phyloP scores from a whole-genome alignment of 192 early-diverging fungal genomes.

The Linnemannia zychae region DNA sequence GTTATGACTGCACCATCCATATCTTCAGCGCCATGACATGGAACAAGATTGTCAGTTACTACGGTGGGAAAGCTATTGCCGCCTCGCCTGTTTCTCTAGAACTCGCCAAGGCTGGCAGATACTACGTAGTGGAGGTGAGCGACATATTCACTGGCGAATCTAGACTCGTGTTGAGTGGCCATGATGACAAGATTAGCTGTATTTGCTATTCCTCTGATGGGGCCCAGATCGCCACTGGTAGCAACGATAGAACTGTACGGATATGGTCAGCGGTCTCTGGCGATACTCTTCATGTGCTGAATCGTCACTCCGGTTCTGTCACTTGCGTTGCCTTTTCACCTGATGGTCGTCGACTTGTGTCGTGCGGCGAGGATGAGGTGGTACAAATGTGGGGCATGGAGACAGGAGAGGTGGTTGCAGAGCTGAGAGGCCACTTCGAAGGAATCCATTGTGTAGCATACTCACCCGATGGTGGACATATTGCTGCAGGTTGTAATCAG shows the following conservation, averaged over 20 bases:
- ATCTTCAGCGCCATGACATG: background rate
- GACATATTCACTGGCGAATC: background rate
- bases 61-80: background rate
- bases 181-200: background rate
- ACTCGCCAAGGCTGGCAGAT: background rate
- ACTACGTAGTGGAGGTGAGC: background rate
- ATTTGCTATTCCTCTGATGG: background rate
- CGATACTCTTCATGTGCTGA: background rate
- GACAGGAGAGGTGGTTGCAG: background rate
- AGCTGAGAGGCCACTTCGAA: background rate
- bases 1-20: background rate
- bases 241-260: background rate
- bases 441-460: background rate
- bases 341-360: background rate
- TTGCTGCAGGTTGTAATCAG: background rate
- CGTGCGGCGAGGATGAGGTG: constrained; percentile 1
- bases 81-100: background rate
- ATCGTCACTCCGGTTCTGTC: background rate
- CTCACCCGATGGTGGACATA: background rate
- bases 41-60: background rate
- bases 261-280: background rate
- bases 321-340: background rate
- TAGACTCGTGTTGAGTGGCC: background rate
- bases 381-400: background rate
- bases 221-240: background rate